These are phyloP conservation scores for Wickerhamiella azymoides DNA, from an alignment of 805 yeast species.

Conservation along the genomic window DNA sequence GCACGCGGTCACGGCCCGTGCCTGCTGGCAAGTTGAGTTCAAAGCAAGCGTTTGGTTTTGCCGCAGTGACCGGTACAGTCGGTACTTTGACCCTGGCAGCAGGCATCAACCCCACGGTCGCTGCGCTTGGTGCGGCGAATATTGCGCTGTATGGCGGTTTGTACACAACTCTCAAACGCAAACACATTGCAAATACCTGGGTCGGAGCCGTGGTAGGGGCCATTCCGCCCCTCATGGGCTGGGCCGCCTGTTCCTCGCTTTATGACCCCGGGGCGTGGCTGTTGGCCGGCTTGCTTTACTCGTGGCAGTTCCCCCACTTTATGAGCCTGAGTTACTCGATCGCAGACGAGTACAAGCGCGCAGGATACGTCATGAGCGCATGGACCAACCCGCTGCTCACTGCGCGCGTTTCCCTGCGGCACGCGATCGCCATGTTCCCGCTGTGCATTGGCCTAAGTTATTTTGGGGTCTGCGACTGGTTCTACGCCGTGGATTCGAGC, in stretches of 20 bases:
- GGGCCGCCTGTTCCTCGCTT: conserved; percentile 70
- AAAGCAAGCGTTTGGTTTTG: conserved; percentile 65
- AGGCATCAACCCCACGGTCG: conserved; percentile 82
- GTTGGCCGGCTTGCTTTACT: conserved; percentile 73
- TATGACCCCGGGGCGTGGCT: conserved; percentile 91
- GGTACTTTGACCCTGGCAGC: conserved; percentile 56
- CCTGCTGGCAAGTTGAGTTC: conserved; percentile 71
- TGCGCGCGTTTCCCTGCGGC: conserved; percentile 85
- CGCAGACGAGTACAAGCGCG: conserved; percentile 73
- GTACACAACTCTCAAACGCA: conserved; percentile 81
- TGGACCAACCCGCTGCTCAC: conserved; percentile 82
- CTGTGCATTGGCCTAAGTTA: conserved; percentile 71
- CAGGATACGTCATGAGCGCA: conserved; percentile 97
- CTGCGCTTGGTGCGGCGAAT: conserved; percentile 64
- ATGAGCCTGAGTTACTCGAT: conserved; percentile 82
- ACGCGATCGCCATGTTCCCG: conserved; percentile 88
- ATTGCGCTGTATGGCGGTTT: conserved; percentile 77
- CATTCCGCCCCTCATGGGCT: conserved; percentile 96
- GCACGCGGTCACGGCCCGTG: conserved; percentile 83
- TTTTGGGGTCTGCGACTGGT: conserved; percentile 69
- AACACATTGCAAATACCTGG: conserved; percentile 85
- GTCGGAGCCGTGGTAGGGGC: conserved; percentile 99
- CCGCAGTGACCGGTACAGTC: conserved; percentile 52
- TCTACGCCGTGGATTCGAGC: conserved; percentile 68
- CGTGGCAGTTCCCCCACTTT: conserved; percentile 99